phyloP scores from a whole-genome alignment of 495 filamentous ascomycete genomes.

The Clavariopsis aquatica region DNA sequence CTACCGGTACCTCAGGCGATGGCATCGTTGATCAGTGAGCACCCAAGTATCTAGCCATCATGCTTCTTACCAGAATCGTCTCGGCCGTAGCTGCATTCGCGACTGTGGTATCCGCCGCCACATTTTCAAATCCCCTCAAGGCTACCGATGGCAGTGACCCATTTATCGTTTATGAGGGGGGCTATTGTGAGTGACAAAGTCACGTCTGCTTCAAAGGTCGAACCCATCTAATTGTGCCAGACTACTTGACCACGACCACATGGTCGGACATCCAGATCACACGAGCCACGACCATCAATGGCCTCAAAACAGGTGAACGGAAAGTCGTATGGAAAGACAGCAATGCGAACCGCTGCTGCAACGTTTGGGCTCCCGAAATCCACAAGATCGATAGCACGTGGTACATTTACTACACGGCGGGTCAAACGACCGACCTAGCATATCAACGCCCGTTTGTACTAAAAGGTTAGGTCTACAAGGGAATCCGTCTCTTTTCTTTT shows the following conservation, averaged over 20 bases:
- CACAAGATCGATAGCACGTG: constrained; percentile 53
- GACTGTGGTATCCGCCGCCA: neutral
- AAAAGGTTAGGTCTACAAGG: neutral
- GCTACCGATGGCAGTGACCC: constrained; percentile 46
- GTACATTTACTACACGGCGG: constrained; percentile 52
- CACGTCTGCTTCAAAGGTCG: neutral
- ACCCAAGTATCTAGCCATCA: neutral
- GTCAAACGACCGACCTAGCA: constrained; percentile 10
- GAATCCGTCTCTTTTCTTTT: neutral
- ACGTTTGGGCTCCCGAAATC: constrained; percentile 61
- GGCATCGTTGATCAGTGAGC: too few species aligned
- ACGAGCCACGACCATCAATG: constrained; percentile 52
- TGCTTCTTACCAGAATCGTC: neutral
- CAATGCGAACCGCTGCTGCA: constrained; percentile 48
- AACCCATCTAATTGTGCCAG: neutral
- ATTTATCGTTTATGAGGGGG: constrained; percentile 51
- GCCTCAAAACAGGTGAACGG: constrained; percentile 51
- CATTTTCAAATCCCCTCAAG: constrained; percentile 26
- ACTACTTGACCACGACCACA: constrained; percentile 52
- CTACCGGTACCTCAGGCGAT: too few species aligned
- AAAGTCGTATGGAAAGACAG: constrained; percentile 52
- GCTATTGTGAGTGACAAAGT: constrained; percentile 47
- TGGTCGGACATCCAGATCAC: constrained; percentile 56
- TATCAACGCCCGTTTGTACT: constrained; percentile 48
- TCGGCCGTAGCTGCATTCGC: neutral